phyloP scores from a whole-genome alignment of 2,329 filamentous ascomycete genomes.

The Davidsoniella virescens region DNA sequence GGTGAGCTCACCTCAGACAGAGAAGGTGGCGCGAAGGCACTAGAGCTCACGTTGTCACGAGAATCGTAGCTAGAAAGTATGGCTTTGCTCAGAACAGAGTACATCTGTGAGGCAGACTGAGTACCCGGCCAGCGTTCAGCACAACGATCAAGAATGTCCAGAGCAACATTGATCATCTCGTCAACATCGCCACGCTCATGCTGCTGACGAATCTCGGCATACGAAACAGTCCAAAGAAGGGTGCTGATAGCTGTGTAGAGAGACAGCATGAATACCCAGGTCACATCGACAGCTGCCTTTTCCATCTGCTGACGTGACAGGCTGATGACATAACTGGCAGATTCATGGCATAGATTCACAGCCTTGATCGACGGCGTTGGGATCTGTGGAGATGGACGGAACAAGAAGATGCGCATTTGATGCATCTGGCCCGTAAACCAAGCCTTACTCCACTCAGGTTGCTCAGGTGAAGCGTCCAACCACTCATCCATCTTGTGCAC shows the following conservation, averaged over 20 bases:
- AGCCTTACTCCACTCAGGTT: slow-evolving; percentile 54
- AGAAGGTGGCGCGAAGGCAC: slow-evolving; percentile 29
- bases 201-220: slow-evolving; percentile 59
- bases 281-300: slow-evolving; percentile 62
- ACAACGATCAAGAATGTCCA: slow-evolving; percentile 65
- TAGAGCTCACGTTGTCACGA: slow-evolving; percentile 24
- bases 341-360: slow-evolving; percentile 68
- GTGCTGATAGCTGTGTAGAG: slow-evolving; percentile 88
- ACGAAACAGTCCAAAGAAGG: slow-evolving; percentile 81
- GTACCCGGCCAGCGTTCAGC: slow-evolving; percentile 87
- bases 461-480: slow-evolving; percentile 59
- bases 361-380: slow-evolving; percentile 68
- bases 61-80: slow-evolving; percentile 77
- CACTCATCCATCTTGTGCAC: slow-evolving; percentile 63
- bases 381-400: slow-evolving; percentile 81
- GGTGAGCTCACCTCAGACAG: slow-evolving; percentile 33
- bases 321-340: slow-evolving; percentile 64
- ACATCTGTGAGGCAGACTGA: slow-evolving; percentile 66
- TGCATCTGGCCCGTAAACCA: slow-evolving; percentile 42
- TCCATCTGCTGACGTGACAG: slow-evolving; percentile 68
- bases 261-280: slow-evolving; percentile 81
- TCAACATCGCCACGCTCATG: slow-evolving; percentile 64
- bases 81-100: slow-evolving; percentile 68
- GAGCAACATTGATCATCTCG: slow-evolving; percentile 52
- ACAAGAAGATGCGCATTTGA: slow-evolving; percentile 76